Evolutionary conservation across 176 grass and related monocot genomes (phyloP), one percentile per base, ranked within the genome.

Genomic region (Panicum miliaceum): DNA sequence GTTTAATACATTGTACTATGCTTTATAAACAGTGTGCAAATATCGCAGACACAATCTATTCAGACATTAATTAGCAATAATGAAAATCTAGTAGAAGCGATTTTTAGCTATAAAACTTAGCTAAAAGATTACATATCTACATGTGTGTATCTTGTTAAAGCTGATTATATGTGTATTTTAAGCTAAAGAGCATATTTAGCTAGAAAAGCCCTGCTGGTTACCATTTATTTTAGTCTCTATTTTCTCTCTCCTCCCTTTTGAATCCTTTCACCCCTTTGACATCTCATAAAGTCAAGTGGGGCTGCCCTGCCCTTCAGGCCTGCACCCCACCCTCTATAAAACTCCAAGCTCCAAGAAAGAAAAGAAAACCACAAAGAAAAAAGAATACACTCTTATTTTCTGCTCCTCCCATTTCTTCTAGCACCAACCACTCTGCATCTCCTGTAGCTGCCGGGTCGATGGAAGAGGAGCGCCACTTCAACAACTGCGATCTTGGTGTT

Each of bases 261-360:
- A 35, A 35, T 51, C 76, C 76, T 81, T 64, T 90, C 76, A 15
- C 71, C 58, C 72, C 85, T 85, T 90, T 90, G 87, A 90, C 91
- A 86, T 85, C 74, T 20, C 3, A 4, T 0, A 37, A 78, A 82
- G 87, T 87, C 84, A 92, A 92, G 84, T 69, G 81, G 76, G 45
- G 23, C 23, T 65, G 40, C 46, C 12, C 26, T 35, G 6, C 11
- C 0, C 6, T 51, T 43, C n/a, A 9, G 20, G 54, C 40, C 42
- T 73, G 70, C 46, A 3, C 47, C 64, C 38, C 3, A 9, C 35
- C 4, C 71, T 15, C 66, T 84, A 84, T 65, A n/a, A 84, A 81
- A 60, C 40, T 12, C 48, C 73, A 43, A 32, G 18, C 54, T 53
- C 83, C 68, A 52, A 64, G 40, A 57, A 73, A 41, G 12, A 64